These are phyloP conservation scores for Plasmodium malariae DNA, from an alignment of 169 alveolate species.

Conservation along the genomic window DNA sequence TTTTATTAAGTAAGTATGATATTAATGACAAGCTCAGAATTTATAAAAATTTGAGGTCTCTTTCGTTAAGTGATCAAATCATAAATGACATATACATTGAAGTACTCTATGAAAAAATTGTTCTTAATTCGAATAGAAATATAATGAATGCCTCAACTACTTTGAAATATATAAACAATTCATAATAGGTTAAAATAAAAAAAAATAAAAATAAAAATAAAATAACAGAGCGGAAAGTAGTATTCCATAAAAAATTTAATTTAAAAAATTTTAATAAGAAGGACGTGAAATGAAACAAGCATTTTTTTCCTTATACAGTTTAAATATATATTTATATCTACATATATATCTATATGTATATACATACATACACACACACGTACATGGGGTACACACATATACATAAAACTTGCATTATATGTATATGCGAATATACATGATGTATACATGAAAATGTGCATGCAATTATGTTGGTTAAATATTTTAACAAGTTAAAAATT, in stretches of 20 bases:
- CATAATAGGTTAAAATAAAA: not conserved
- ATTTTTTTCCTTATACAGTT: too few relatives aligned
- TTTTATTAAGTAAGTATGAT: slow-evolving; percentile 47
- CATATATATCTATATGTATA: too few relatives aligned
- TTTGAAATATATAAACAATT: not conserved
- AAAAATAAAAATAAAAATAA: not conserved
- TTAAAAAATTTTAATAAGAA: too few relatives aligned
- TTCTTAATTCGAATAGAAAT: slow-evolving; percentile 34
- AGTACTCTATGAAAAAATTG: slow-evolving; percentile 45
- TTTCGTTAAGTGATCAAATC: slow-evolving; percentile 31
- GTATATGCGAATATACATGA: too few relatives aligned
- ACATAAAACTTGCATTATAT: too few relatives aligned
- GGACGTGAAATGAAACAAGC: too few relatives aligned
- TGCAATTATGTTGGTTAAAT: too few relatives aligned
- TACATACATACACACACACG: too few relatives aligned
- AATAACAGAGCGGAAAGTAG: not conserved
- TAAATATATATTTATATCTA: not conserved
- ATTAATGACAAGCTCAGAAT: slow-evolving; percentile 38
- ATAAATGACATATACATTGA: slow-evolving; percentile 36
- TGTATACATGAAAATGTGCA: too few relatives aligned
- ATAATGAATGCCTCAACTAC: slow-evolving; percentile 36
- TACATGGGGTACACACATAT: too few relatives aligned
- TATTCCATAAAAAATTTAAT: not conserved
- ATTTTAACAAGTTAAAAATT: too few relatives aligned
- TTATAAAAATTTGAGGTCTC: slow-evolving; percentile 30